Evolutionary conservation across 2,329 filamentous ascomycete genomes (phyloP).

Genomic region (Sporothrix protearum): DNA sequence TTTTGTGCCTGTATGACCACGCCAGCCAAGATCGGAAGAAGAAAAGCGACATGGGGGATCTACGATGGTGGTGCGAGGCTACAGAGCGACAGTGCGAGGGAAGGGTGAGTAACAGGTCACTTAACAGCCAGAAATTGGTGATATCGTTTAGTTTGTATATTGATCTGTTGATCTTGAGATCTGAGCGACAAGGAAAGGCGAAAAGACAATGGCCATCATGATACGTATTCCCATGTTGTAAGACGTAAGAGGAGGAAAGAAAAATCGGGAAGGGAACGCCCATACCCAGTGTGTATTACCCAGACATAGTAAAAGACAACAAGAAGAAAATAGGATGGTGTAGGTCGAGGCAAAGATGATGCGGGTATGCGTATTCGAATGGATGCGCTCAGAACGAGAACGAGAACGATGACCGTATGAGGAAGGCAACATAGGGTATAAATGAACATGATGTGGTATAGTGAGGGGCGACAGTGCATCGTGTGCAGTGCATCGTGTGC

Average conservation of each 20-base stretch:
- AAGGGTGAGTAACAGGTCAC: background rate
- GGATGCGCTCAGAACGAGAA: background rate
- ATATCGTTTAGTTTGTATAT: background rate
- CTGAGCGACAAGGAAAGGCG: background rate
- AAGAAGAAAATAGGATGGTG: background rate
- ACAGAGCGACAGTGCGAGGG: slow-evolving; percentile 8
- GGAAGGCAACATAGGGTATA: background rate
- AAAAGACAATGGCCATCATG: background rate
- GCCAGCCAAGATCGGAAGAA: background rate
- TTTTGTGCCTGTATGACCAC: background rate
- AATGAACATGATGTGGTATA: background rate
- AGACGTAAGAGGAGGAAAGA: background rate
- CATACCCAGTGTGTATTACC: background rate
- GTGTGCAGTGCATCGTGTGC: too few relatives aligned
- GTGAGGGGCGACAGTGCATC: background rate
- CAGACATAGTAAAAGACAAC: background rate
- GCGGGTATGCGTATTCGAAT: background rate
- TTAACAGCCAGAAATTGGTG: background rate
- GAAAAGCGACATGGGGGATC: background rate
- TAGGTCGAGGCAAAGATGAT: background rate
- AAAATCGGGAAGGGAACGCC: background rate
- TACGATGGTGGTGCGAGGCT: background rate
- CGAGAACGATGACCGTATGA: background rate
- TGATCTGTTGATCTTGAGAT: background rate
- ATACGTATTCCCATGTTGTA: background rate